Evolutionary conservation across 768 basidiomycete genomes (phyloP).

Genomic region (Pleurotus salmoneostramineus): DNA sequence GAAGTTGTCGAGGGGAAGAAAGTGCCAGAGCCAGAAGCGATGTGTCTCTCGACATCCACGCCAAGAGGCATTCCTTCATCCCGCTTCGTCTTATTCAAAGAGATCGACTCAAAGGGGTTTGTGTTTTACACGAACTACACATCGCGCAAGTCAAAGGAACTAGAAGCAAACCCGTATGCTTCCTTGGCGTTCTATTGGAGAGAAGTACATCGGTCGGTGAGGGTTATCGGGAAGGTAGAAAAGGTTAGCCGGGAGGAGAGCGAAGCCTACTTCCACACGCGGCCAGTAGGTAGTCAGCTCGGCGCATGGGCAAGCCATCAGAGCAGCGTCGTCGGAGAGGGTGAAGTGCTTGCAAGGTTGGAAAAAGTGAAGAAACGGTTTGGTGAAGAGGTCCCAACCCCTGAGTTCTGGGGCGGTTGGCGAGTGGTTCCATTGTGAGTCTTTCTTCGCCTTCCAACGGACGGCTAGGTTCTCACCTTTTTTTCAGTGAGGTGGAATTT

Average conservation of each 20-base stretch:
- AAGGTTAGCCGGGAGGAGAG: conserved; percentile 70
- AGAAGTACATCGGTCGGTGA: conserved; percentile 74
- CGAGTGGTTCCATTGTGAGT: conserved; percentile 85
- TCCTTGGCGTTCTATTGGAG: conserved; percentile 91
- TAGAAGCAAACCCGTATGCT: conserved; percentile 72
- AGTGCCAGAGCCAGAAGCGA: conserved; percentile 87
- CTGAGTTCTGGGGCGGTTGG: conserved; percentile 97
- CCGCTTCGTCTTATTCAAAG: conserved; percentile 88
- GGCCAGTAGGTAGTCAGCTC: conserved; percentile 80
- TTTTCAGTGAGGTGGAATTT: conserved; percentile 86
- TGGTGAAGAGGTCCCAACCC: conserved; percentile 59
- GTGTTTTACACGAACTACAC: conserved; percentile 97
- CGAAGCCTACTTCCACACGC: conserved; percentile 74
- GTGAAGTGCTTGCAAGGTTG: conserved; percentile 59
- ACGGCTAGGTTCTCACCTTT: conserved; percentile 8
- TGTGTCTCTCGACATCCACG: conserved; percentile 76
- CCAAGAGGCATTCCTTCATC: conserved; percentile 76
- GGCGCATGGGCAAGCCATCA: conserved; percentile 96
- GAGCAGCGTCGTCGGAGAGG: conserved; percentile 74
- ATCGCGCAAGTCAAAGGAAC: conserved; percentile 86
- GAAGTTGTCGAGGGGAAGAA: conserved; percentile 45
- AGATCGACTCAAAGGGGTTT: conserved; percentile 86
- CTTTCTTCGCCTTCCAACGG: not conserved
- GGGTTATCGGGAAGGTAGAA: conserved; percentile 85
- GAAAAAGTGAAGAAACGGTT: conserved; percentile 58